Evolutionary conservation across 1,284 basidiomycete species (phyloP), one percentile per base, ranked within the genome.

Genomic region (Anthracocystis panici-leucophaei): DNA sequence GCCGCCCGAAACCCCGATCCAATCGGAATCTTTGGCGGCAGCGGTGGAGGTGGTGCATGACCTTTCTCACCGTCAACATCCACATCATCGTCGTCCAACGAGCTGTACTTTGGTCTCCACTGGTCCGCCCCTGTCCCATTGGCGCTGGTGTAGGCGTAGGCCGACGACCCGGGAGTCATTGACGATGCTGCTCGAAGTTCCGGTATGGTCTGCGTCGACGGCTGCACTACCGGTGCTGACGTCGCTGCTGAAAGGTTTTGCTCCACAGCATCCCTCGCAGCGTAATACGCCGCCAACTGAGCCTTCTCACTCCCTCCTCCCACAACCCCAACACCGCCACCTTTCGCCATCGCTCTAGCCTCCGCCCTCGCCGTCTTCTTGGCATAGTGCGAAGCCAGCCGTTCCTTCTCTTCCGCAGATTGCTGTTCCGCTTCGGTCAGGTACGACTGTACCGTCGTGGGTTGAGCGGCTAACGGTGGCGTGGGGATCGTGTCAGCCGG

Each of bases 241-340:
- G 18, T 33, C 4, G 25, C 18, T 35, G 58, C 33, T 25, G 41
- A 11, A 3, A 64, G 45, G n/a, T 68, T 45, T 29, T 68, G 45
- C 51, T 69, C 54, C 59, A 67, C 62, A 2, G 69, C 68, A 44
- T 77, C 70, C 18, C 60, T 52, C 3, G 74, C 74, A 14, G 69
- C 74, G 27, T 77, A 77, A 45, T 77, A 77, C 10, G 74, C 74
- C 1, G 69, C 71, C 31, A 77, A 31, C 38, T 77, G 74, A 2
- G 70, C 74, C 25, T 77, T 77, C 40, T 77, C 74, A 38, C 69
- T 61, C 20, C 52, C 56, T 41, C 10, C 40, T 10, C 16, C 35
- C 4, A 9, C 35, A 16, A 3, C 38, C 6, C 8, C 20, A 5
- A 18, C 31, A 12, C 21, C 11, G 2, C 42, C 31, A 8, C 20